Evolutionary conservation across 495 filamentous ascomycete species (phyloP).

Genomic region (Xylaria cubensis): DNA sequence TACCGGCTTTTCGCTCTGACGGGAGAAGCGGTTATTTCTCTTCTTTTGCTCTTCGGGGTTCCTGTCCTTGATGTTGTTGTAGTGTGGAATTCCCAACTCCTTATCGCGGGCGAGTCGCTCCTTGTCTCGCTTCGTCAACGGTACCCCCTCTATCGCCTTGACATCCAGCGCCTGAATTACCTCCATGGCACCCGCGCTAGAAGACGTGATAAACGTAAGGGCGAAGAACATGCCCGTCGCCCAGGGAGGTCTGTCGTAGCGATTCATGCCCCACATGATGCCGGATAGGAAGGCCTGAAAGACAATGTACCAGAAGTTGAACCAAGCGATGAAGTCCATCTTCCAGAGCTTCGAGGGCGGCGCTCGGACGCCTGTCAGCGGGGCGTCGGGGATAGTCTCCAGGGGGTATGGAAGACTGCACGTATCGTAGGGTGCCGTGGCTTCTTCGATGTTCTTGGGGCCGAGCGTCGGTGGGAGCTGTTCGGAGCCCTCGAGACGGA

Average conservation of each 20-base stretch:
- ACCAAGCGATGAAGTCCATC: slow-evolving; percentile 79
- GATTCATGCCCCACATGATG: slow-evolving; percentile 82
- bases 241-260: slow-evolving; percentile 74
- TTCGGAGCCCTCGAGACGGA: slow-evolving; percentile 67
- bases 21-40: slow-evolving; percentile 26
- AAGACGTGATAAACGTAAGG: slow-evolving; percentile 71
- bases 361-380: slow-evolving; percentile 68
- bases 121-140: slow-evolving; percentile 51
- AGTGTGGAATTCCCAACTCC: slow-evolving; percentile 57
- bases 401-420: slow-evolving; percentile 62
- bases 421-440: slow-evolving; percentile 40
- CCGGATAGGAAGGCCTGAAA: slow-evolving; percentile 71
- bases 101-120: slow-evolving; percentile 53
- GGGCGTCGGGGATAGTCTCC: slow-evolving; percentile 58
- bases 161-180: slow-evolving; percentile 69
- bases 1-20: slow-evolving; percentile 1
- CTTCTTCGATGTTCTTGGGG: slow-evolving; percentile 52
- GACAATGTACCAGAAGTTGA: slow-evolving; percentile 76
- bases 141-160: slow-evolving; percentile 71
- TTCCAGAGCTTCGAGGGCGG: slow-evolving; percentile 75
- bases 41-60: slow-evolving; percentile 49
- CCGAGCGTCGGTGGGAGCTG: slow-evolving; percentile 50
- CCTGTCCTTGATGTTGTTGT: slow-evolving; percentile 62
- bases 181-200: slow-evolving; percentile 70
- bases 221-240: slow-evolving; percentile 76